Conservation (phyloP, 192 early-diverging fungal genomes). For the Coemansia sp. region DNA sequence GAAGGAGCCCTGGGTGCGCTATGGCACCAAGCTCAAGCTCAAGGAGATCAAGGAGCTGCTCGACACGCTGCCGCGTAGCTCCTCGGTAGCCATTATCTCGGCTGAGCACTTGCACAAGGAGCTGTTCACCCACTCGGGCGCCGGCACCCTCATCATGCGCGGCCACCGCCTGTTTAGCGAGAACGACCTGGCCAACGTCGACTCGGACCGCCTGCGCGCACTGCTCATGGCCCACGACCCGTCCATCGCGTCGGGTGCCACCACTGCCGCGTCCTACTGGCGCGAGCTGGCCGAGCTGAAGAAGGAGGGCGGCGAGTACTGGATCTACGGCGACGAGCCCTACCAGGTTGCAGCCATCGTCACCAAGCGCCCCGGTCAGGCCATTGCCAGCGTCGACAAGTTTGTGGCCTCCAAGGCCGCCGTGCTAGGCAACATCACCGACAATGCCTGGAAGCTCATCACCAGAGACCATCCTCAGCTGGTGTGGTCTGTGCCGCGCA, state of each 20-base stretch:
- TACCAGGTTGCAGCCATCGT: slow-evolving; percentile 91
- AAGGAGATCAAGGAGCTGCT: slow-evolving; percentile 96
- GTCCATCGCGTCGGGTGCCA: slow-evolving; percentile 59
- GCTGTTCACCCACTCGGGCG: slow-evolving; percentile 96
- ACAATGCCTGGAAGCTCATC: slow-evolving; percentile 92
- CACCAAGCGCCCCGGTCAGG: slow-evolving; percentile 41
- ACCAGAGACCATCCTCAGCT: slow-evolving; percentile 77
- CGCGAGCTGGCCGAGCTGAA: slow-evolving; percentile 54
- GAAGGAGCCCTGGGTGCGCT: slow-evolving; percentile 95
- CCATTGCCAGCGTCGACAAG: slow-evolving; percentile 79
- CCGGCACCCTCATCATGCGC: slow-evolving; percentile 94
- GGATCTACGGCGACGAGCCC: slow-evolving; percentile 90
- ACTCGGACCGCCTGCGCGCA: slow-evolving; percentile 76
- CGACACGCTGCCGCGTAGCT: slow-evolving; percentile 92
- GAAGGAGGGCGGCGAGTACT: slow-evolving; percentile 54
- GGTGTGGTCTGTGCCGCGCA: slow-evolving; percentile 76
- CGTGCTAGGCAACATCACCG: slow-evolving; percentile 90
- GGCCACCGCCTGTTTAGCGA: slow-evolving; percentile 85
- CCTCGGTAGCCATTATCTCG: slow-evolving; percentile 98
- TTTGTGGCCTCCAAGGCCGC: slow-evolving; percentile 85
- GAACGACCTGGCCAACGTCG: slow-evolving; percentile 61
- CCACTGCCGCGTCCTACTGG: slow-evolving; percentile 72
- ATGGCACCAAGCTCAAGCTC: slow-evolving; percentile 98
- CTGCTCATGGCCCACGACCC: slow-evolving; percentile 76
- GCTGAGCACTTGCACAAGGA: slow-evolving; percentile 99